Percentiles rank a stretch among this genome's conserved stretches.
These are phyloP conservation scores for Beauveria sp. DNA, from an alignment of 2,329 filamentous ascomycete genomes.

Conservation along the genomic window DNA sequence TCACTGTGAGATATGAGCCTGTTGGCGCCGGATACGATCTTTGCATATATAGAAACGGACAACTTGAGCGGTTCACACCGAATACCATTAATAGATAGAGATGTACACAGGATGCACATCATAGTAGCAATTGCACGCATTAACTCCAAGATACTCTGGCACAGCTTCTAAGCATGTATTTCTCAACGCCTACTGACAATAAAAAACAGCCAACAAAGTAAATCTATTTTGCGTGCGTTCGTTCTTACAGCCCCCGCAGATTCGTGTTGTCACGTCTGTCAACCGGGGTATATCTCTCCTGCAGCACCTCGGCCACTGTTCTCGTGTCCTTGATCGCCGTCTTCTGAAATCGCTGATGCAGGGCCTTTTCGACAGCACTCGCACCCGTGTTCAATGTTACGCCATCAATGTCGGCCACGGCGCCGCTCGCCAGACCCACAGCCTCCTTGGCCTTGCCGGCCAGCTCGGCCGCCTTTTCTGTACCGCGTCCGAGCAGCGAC, in stretches of 20 bases:
- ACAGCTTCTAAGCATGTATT: not conserved
- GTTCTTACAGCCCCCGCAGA: slow-evolving; percentile 31
- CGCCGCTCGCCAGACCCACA: slow-evolving; percentile 28
- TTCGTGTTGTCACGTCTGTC: slow-evolving; percentile 37
- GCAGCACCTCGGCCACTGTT: slow-evolving; percentile 45
- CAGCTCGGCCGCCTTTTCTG: slow-evolving; percentile 34
- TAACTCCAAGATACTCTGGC: not conserved
- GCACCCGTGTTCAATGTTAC: slow-evolving; percentile 18
- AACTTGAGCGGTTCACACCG: not conserved
- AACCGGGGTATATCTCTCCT: slow-evolving; percentile 46
- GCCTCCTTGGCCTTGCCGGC: slow-evolving; percentile 28
- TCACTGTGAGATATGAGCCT: slow-evolving; percentile 2
- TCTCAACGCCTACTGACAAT: not conserved
- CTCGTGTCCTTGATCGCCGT: slow-evolving; percentile 32
- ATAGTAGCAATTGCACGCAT: too few species aligned
- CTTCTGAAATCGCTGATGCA: slow-evolving; percentile 44
- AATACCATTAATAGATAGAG: not conserved
- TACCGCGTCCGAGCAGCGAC: slow-evolving; percentile 32
- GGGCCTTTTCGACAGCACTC: slow-evolving; percentile 40
- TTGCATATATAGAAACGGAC: slow-evolving; percentile 5
- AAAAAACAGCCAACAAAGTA: not conserved
- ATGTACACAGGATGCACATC: not conserved
- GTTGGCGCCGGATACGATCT: not conserved
- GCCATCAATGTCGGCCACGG: slow-evolving; percentile 19
- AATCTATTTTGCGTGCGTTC: not conserved